Percentiles rank a stretch among this genome's conserved stretches.
Conservation (phyloP, 495 filamentous ascomycete genomes). For the Annulohypoxylon moriforme region DNA sequence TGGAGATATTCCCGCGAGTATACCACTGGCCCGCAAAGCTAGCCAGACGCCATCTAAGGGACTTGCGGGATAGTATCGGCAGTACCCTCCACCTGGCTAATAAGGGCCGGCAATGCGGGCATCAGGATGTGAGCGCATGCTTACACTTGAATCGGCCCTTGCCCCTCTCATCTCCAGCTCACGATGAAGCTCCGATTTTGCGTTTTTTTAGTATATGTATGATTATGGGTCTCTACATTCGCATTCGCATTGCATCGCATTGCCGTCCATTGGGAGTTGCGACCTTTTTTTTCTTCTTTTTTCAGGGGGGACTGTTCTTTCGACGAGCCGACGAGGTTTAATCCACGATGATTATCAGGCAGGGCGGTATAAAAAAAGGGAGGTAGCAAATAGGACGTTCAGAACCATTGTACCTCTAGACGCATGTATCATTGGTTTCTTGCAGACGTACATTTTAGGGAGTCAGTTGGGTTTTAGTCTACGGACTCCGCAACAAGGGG, state of each 20-base stretch:
- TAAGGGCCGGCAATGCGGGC: background rate
- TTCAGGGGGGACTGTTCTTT: background rate
- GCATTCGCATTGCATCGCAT: constrained; percentile 7
- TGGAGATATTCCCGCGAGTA: constrained; percentile 55
- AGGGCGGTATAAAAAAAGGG: background rate
- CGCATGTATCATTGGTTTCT: background rate
- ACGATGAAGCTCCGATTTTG: background rate
- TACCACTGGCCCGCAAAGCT: constrained; percentile 44
- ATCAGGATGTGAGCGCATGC: background rate
- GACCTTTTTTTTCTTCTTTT: background rate
- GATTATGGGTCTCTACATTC: background rate
- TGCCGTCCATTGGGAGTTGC: constrained; percentile 1
- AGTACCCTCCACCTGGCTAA: background rate
- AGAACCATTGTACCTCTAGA: background rate
- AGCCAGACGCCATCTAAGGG: constrained; percentile 12
- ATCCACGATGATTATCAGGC: background rate
- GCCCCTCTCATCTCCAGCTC: background rate
- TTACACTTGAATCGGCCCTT: background rate
- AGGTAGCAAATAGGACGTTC: background rate
- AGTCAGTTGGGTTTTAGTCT: background rate
- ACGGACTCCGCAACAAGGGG: background rate
- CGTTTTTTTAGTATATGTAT: background rate
- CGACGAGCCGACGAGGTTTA: background rate
- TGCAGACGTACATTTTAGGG: background rate
- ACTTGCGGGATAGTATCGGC: constrained; percentile 2